Evolutionary conservation across 2,329 filamentous ascomycete species (phyloP).

Genomic region (Penicillium brevicompactum): DNA sequence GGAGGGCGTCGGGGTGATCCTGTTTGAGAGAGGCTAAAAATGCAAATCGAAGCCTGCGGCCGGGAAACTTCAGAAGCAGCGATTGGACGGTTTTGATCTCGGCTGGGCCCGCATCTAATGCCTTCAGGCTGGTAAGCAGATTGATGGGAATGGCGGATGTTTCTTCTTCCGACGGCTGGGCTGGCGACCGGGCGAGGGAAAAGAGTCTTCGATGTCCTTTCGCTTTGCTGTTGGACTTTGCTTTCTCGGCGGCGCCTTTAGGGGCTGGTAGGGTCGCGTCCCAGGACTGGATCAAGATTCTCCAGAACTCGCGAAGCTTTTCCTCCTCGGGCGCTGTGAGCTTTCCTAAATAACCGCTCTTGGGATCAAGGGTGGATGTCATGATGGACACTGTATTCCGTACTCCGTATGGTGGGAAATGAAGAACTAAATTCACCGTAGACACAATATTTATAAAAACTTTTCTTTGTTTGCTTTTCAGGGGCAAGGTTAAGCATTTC

Average conservation of each 20-base stretch:
- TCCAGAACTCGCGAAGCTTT: slow-evolving; percentile 19
- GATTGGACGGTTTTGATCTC: slow-evolving; percentile 25
- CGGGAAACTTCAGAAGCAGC: slow-evolving; percentile 25
- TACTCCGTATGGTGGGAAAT: too few relatives aligned
- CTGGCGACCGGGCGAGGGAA: slow-evolving; percentile 13
- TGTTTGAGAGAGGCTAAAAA: slow-evolving; percentile 28
- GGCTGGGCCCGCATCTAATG: slow-evolving; percentile 6
- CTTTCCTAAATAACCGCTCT: slow-evolving; percentile 16
- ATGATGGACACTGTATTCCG: not conserved
- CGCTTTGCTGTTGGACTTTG: not conserved
- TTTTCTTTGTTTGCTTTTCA: not conserved
- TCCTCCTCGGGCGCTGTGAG: slow-evolving; percentile 16
- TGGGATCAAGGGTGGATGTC: not conserved
- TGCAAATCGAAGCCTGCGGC: slow-evolving; percentile 16
- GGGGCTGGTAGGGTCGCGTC: slow-evolving; percentile 6
- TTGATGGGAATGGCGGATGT: slow-evolving; percentile 15
- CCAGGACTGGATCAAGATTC: slow-evolving; percentile 21
- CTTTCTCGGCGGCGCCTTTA: slow-evolving; percentile 1
- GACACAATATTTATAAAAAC: too few relatives aligned
- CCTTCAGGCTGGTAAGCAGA: slow-evolving; percentile 13
- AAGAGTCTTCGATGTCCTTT: slow-evolving; percentile 17
- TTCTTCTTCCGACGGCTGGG: slow-evolving; percentile 12
- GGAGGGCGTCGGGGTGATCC: slow-evolving; percentile 43
- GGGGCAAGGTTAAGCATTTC: not conserved
- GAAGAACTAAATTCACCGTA: too few relatives aligned